Conservation (phyloP, 805 yeast genomes). For the Spathaspora girioi region DNA sequence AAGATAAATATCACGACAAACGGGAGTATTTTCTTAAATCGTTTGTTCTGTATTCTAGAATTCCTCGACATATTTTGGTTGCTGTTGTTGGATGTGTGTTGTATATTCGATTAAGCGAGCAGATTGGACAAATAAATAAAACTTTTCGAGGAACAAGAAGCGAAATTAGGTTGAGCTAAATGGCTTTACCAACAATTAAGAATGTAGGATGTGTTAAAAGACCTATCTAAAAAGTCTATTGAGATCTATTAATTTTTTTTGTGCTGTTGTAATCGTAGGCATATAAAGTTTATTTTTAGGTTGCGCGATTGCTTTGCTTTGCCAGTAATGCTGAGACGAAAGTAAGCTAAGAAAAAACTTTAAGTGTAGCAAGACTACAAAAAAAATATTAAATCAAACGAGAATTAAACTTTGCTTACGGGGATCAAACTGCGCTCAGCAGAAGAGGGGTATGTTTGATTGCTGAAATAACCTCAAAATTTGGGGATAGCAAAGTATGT, state of each 20-base stretch:
- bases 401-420: neutral
- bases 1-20: constrained; percentile 8
- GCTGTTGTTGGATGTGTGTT: neutral
- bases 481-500: no score
- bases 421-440: neutral
- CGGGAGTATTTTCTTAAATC: constrained; percentile 13
- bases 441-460: neutral
- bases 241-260: neutral
- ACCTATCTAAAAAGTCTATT: neutral
- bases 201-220: neutral
- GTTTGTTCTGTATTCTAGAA: constrained; percentile 16
- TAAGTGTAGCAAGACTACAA: neutral
- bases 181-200: neutral
- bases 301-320: neutral
- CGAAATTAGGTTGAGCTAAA: neutral
- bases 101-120: no score
- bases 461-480: no score
- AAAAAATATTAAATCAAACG: neutral
- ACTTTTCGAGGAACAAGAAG: no score
- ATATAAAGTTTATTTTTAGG: neutral
- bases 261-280: no score
- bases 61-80: constrained; percentile 6
- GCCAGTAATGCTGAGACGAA: no score
- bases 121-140: no score
- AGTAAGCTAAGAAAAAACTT: no score